These are phyloP conservation scores for Arabidopsis suecica DNA, from an alignment of 345 rosid species.

Conservation along the genomic window DNA sequence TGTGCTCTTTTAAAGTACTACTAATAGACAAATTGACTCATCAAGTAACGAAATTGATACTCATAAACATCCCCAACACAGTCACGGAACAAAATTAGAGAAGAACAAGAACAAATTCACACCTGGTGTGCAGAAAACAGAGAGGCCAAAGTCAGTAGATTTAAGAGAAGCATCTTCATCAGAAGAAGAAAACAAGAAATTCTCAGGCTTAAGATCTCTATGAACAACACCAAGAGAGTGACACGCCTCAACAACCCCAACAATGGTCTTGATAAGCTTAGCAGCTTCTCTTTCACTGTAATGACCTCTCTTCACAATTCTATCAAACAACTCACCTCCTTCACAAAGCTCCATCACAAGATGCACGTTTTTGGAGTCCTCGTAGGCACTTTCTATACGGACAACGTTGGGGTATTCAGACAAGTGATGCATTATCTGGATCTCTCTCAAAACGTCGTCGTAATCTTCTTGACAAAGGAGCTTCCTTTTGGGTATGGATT, in stretches of 20 bases:
- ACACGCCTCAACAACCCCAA: slow-evolving; percentile 77
- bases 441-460: slow-evolving; percentile 83
- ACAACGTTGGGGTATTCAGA: slow-evolving; percentile 71
- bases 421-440: slow-evolving; percentile 89
- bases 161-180: slow-evolving; percentile 82
- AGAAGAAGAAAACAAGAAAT: slow-evolving; percentile 62
- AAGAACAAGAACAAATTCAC: background rate
- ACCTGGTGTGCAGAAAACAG: slow-evolving; percentile 82
- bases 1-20: background rate
- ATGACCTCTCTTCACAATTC: slow-evolving; percentile 72
- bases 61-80: slow-evolving; percentile 10
- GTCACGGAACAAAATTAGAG: background rate
- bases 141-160: slow-evolving; percentile 83
- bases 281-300: slow-evolving; percentile 83
- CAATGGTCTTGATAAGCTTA: slow-evolving; percentile 74
- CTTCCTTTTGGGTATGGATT: slow-evolving; percentile 78
- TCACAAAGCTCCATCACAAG: slow-evolving; percentile 85
- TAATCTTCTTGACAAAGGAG: slow-evolving; percentile 72
- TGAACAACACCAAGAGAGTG: slow-evolving; percentile 83
- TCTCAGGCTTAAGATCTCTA: slow-evolving; percentile 85
- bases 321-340: slow-evolving; percentile 80
- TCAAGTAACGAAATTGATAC: background rate
- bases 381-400: slow-evolving; percentile 62
- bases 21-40: background rate
- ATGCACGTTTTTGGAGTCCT: slow-evolving; percentile 58